These are phyloP conservation scores for Xylaria scruposa DNA, from an alignment of 495 filamentous ascomycete genomes.

Conservation along the genomic window DNA sequence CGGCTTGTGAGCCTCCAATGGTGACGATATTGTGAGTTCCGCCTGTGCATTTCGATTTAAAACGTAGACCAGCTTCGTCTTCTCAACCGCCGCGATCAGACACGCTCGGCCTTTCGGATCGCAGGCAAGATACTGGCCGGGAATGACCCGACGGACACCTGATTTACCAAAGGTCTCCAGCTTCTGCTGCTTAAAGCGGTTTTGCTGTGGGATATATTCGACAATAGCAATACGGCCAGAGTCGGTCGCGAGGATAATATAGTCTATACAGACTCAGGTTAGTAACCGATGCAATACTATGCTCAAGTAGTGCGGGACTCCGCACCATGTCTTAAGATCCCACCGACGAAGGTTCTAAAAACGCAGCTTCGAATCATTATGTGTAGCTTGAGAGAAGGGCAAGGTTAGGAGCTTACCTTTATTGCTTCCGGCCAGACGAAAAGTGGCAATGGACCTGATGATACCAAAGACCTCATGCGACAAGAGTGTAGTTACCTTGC, in stretches of 20 bases:
- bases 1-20: slow-evolving; percentile 96
- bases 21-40: slow-evolving; percentile 94
- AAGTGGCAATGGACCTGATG: slow-evolving; percentile 84
- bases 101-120: slow-evolving; percentile 96
- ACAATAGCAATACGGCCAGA: slow-evolving; percentile 93
- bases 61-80: slow-evolving; percentile 99
- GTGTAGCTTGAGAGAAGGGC: slow-evolving; percentile 67
- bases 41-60: slow-evolving; percentile 94
- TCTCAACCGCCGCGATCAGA: slow-evolving; percentile 91
- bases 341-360: slow-evolving; percentile 53
- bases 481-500: slow-evolving; percentile 82
- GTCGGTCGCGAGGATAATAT: slow-evolving; percentile 93
- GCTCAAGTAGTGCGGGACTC: slow-evolving; percentile 27
- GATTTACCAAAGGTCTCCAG: slow-evolving; percentile 98
- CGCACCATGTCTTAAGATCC: slow-evolving; percentile 40
- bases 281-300: slow-evolving; percentile 64
- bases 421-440: slow-evolving; percentile 87
- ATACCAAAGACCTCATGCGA: slow-evolving; percentile 97
- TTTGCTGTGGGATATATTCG: slow-evolving; percentile 87
- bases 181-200: slow-evolving; percentile 87
- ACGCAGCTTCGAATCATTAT: slow-evolving; percentile 89
- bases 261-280: slow-evolving; percentile 73
- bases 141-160: slow-evolving; percentile 90
- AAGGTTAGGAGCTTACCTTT: slow-evolving; percentile 77
- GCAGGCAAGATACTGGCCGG: slow-evolving; percentile 91